Base-by-base conservation (phyloP, 129 eudicot species). In the Artemisia tridentata region DNA sequence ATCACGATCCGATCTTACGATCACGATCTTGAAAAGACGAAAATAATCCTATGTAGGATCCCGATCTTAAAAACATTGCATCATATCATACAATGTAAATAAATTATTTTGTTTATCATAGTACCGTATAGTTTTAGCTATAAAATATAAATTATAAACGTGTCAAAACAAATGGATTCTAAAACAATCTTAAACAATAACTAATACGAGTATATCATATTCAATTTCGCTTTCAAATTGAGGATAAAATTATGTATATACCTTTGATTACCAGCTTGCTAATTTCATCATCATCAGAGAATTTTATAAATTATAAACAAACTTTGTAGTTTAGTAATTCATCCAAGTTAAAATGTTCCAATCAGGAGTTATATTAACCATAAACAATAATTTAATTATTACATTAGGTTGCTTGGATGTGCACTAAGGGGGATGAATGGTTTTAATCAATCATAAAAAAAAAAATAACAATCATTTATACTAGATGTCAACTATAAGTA, bases 181-280 rank as follows among this genome's bases (percentile, higher is more conserved):
- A 11, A 31, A 9, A 29, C 5, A 11, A 38, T 38, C 45, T 38
- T 38, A 3, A 52, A 11, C 43, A 10, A 17, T 14, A 27, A 5
- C 17, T 21, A 5, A 11, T 7, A 21, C 23, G 23, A 21, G 23
- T 21, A 51, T 11, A 38, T 38, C 2, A 11, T 69, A 31, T 53
- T 53, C 31, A 0, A 53, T 54, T 48, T 51, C 49, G 21, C 23
- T 29, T 56, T 41, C 21, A 70, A 59, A 7, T 11, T 25, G 45
- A 11, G 41, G 56, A 43, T 54, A 34, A 15, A 47, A 17, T 62
- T 49, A 63, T 73, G 54, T 73, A 12, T 13, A 53, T 34, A 1
- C 64, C 57, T 43, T 43, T 41, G n/a, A 25, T 65, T 54, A 73
- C 79, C 79, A 75, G 79, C 59, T 75, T 75, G 72, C 72, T 75